phyloP scores from a whole-genome alignment of 257 asterid species.

The Fraxinus anomala region DNA sequence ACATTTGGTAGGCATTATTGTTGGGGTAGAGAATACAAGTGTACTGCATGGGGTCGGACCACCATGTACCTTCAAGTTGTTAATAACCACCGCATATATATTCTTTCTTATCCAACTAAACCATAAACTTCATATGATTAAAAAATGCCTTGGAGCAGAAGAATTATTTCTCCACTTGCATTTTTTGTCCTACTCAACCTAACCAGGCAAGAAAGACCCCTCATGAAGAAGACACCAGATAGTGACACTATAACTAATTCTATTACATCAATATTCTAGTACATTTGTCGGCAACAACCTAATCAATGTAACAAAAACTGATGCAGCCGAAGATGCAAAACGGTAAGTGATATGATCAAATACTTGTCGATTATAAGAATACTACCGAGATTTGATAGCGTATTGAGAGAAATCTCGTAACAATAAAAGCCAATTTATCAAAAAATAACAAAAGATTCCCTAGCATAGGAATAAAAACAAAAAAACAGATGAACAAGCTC shows the following conservation, averaged over 20 bases:
- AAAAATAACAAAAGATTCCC: neutral
- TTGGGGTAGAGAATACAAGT: conserved; percentile 32
- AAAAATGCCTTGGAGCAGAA: neutral
- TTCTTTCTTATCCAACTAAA: conserved; percentile 31
- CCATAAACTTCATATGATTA: neutral
- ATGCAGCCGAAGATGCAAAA: neutral
- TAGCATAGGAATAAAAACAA: neutral
- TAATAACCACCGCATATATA: conserved; percentile 29
- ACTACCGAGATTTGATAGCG: neutral
- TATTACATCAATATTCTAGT: conserved; percentile 27
- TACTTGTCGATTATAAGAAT: no score
- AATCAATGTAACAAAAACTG: neutral
- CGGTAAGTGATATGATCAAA: neutral
- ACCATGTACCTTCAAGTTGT: conserved; percentile 29
- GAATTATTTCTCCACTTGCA: conserved; percentile 28
- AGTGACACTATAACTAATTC: conserved; percentile 40
- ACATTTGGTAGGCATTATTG: conserved; percentile 3
- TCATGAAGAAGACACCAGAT: conserved; percentile 23
- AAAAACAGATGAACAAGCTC: neutral
- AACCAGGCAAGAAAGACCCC: conserved; percentile 26
- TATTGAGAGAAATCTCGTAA: neutral
- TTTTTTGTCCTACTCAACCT: conserved; percentile 19
- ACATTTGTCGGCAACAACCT: conserved; percentile 18
- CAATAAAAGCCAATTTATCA: neutral
- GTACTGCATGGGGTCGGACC: conserved; percentile 45